These are phyloP conservation scores for Eucalyptus victrix DNA, from an alignment of 345 rosid genomes.

Conservation along the genomic window DNA sequence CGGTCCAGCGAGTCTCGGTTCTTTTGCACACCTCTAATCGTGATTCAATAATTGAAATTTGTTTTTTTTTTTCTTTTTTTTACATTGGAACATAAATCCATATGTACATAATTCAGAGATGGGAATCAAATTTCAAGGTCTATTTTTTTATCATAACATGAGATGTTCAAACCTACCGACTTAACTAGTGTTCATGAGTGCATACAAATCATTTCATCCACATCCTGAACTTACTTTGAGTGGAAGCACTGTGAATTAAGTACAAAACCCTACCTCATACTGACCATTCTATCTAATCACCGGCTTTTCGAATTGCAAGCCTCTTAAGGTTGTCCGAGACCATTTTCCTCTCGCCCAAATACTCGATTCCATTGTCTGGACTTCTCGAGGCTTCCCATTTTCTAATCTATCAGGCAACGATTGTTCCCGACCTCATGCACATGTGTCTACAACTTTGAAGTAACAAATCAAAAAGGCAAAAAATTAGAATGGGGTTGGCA, in stretches of 20 bases:
- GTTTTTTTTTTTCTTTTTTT: neutral
- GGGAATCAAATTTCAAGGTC: neutral
- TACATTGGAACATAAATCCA: rapidly evolving
- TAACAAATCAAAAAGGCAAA: no score
- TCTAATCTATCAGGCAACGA: neutral
- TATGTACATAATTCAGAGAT: neutral
- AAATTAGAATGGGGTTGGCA: no score
- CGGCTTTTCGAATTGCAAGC: neutral
- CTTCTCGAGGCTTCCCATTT: neutral
- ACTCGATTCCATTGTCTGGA: neutral
- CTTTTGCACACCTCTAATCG: no score
- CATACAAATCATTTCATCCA: neutral
- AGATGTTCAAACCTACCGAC: neutral
- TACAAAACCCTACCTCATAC: neutral
- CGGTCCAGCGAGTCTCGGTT: rapidly evolving
- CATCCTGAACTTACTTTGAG: neutral
- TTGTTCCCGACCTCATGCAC: neutral
- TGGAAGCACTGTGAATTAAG: neutral
- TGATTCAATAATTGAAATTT: neutral
- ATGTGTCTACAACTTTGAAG: neutral
- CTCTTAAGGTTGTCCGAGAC: neutral
- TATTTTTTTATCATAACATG: neutral
- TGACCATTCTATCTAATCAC: neutral
- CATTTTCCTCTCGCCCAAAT: neutral
- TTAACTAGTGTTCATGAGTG: neutral